phyloP scores from a whole-genome alignment of 1,284 basidiomycete species.

The Boletus albobrunnescens region DNA sequence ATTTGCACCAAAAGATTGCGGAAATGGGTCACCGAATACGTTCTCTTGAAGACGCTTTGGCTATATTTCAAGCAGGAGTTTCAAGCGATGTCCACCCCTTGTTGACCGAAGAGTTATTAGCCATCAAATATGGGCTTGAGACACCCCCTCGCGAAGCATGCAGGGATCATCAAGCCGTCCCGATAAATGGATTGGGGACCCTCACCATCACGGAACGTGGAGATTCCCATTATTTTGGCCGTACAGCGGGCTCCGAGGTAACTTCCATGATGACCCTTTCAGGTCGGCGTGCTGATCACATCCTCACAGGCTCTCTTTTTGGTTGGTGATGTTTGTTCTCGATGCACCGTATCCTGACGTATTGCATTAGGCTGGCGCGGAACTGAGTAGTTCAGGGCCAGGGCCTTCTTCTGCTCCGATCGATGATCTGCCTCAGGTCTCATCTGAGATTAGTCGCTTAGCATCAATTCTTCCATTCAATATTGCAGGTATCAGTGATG shows the following conservation, averaged over 20 bases:
- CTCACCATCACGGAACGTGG: slow-evolving; percentile 59
- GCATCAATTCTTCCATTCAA: slow-evolving; percentile 46
- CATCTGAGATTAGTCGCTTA: slow-evolving; percentile 42
- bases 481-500: slow-evolving; percentile 32
- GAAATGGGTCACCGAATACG: slow-evolving; percentile 73
- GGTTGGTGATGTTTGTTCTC: slow-evolving; percentile 24
- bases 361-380: slow-evolving; percentile 46
- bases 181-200: slow-evolving; percentile 51
- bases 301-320: slow-evolving; percentile 25
- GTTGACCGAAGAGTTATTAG: slow-evolving; percentile 56
- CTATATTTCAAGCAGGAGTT: slow-evolving; percentile 56
- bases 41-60: slow-evolving; percentile 64
- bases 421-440: slow-evolving; percentile 33
- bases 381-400: slow-evolving; percentile 34
- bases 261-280: not conserved
- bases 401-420: slow-evolving; percentile 28
- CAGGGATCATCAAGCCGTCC: slow-evolving; percentile 29
- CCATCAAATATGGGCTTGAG: slow-evolving; percentile 56
- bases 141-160: slow-evolving; percentile 26
- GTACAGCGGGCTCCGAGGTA: slow-evolving; percentile 56
- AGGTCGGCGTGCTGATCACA: slow-evolving; percentile 8
- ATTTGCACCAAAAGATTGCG: slow-evolving; percentile 62
- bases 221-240: slow-evolving; percentile 67
- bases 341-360: slow-evolving; percentile 5
- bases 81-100: slow-evolving; percentile 63